Evolutionary conservation across 139 green algal species (phyloP).

Genomic region (Chlorella sp.): DNA sequence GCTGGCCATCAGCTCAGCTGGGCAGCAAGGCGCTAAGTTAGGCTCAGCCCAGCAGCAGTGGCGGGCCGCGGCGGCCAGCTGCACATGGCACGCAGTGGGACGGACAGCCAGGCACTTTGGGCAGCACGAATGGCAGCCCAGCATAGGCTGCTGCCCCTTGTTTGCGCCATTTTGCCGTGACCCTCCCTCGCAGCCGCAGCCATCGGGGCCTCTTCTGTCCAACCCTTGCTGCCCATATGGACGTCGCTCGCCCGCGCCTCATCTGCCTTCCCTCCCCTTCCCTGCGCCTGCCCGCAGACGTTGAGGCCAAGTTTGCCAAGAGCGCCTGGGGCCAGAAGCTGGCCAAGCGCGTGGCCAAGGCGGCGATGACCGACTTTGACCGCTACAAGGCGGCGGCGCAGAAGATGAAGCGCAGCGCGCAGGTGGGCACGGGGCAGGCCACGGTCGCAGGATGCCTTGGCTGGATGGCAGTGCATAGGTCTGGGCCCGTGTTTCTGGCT

Average conservation of each 20-base stretch:
- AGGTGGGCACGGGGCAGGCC: background rate
- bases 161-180: no score
- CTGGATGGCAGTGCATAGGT: background rate
- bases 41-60: background rate
- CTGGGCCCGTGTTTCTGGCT: no score
- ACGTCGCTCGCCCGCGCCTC: background rate
- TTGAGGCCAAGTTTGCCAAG: constrained; percentile 86
- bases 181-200: no score
- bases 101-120: background rate
- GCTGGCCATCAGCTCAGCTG: background rate
- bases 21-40: background rate
- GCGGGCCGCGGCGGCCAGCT: no score
- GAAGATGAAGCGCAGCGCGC: constrained; percentile 70
- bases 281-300: constrained; percentile 59
- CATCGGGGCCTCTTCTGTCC: background rate
- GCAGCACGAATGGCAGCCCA: background rate
- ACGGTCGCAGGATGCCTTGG: no score
- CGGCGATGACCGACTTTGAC: constrained; percentile 91
- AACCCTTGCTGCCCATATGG: background rate
- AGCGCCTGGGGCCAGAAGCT: constrained; percentile 73
- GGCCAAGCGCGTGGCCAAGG: constrained; percentile 59
- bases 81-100: no score
- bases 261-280: background rate
- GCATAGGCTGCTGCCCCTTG: no score
- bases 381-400: constrained; percentile 84